Conservation (phyloP, 2,329 filamentous ascomycete genomes). For the Fusarium mundagurra region DNA sequence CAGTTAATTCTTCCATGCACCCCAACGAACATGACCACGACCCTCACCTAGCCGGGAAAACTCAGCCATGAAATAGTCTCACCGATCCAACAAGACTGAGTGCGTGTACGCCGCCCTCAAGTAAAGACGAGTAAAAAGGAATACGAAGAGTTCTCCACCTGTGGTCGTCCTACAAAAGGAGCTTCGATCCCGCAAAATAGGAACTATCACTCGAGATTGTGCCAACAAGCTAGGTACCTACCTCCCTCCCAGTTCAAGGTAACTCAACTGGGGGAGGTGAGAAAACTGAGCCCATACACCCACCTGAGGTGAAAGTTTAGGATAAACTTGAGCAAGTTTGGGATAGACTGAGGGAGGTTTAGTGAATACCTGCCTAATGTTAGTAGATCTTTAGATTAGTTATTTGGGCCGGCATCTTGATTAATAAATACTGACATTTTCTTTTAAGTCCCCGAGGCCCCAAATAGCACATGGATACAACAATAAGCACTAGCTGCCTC, state of each 20-base stretch:
- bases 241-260: neutral
- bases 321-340: neutral
- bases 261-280: neutral
- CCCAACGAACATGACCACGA: constrained; percentile 31
- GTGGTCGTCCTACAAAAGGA: neutral
- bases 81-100: neutral
- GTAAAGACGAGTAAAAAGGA: neutral
- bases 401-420: neutral
- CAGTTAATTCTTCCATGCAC: constrained; percentile 28
- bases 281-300: neutral
- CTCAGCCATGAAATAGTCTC: constrained; percentile 14
- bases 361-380: neutral
- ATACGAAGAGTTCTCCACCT: neutral
- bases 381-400: neutral
- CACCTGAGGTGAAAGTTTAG: neutral
- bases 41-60: constrained; percentile 9
- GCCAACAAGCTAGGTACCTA: neutral
- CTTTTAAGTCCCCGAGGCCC: too few species aligned
- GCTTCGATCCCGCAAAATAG: neutral
- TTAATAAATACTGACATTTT: too few species aligned
- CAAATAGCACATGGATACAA: neutral
- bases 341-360: too few species aligned
- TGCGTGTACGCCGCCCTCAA: neutral
- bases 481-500: neutral
- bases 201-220: neutral